Evolutionary conservation across 148 eudicot genomes (phyloP).

Genomic region (Nepenthes mirabilis): DNA sequence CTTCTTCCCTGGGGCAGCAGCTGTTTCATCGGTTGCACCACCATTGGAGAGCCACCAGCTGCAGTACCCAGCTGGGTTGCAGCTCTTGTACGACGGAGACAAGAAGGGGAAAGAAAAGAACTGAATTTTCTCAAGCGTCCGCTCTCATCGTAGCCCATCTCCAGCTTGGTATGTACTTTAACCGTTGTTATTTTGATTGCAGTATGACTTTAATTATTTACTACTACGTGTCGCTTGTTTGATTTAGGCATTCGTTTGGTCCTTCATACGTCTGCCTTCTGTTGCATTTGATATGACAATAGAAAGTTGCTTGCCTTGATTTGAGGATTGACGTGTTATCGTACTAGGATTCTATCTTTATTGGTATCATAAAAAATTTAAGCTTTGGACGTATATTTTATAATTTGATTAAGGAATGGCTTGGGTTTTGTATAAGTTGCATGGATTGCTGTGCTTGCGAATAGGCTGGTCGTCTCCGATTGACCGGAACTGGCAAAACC

Average conservation of each 20-base stretch:
- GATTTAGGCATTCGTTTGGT: neutral
- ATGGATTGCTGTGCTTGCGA: no score
- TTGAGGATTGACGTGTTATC: no score
- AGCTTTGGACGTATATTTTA: no score
- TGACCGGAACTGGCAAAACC: no score
- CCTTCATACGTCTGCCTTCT: no score
- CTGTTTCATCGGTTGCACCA: slow-evolving; percentile 18
- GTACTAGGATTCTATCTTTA: no score
- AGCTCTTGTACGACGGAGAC: slow-evolving; percentile 54
- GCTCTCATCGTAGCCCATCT: slow-evolving; percentile 6
- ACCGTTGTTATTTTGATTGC: neutral
- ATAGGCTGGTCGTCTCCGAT: no score
- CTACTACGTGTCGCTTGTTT: neutral
- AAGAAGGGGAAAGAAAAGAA: slow-evolving; percentile 74
- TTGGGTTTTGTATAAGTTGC: no score
- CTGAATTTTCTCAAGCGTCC: slow-evolving; percentile 13
- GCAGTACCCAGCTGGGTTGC: slow-evolving; percentile 50
- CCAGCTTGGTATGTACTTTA: slow-evolving; percentile 11
- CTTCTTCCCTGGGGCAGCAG: slow-evolving; percentile 49
- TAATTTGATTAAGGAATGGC: no score
- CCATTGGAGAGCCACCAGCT: slow-evolving; percentile 34
- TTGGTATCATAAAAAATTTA: no score
- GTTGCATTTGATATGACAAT: no score
- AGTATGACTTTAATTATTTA: neutral
- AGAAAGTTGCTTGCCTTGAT: no score